These are phyloP conservation scores for Biscogniauxia marginata DNA, from an alignment of 2,329 filamentous ascomycete species.

Conservation along the genomic window DNA sequence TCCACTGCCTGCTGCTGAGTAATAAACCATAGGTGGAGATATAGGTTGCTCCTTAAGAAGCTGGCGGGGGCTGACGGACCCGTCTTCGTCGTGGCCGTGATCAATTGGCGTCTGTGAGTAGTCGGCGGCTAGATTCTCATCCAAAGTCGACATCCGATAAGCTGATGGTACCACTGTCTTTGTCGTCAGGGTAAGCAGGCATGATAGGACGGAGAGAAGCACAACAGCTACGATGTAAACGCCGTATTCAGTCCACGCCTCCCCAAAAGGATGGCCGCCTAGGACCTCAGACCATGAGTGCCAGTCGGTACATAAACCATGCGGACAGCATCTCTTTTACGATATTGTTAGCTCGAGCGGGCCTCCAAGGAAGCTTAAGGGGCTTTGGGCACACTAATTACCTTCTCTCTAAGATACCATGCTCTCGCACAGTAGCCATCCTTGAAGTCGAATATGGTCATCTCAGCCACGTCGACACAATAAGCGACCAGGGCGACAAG, in stretches of 20 bases:
- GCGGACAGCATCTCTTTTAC: slow-evolving; percentile 53
- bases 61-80: slow-evolving; percentile 42
- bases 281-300: slow-evolving; percentile 53
- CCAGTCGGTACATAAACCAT: slow-evolving; percentile 56
- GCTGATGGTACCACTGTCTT: slow-evolving; percentile 91
- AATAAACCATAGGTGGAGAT: slow-evolving; percentile 80
- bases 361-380: background rate
- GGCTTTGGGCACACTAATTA: slow-evolving; percentile 28
- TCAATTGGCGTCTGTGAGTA: slow-evolving; percentile 40
- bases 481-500: slow-evolving; percentile 85
- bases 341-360: slow-evolving; percentile 14
- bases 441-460: slow-evolving; percentile 85
- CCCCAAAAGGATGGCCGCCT: slow-evolving; percentile 43
- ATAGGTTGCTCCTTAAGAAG: slow-evolving; percentile 23
- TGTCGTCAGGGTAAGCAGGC: slow-evolving; percentile 80
- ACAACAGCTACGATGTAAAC: slow-evolving; percentile 75
- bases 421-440: slow-evolving; percentile 73
- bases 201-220: slow-evolving; percentile 67
- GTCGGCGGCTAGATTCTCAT: slow-evolving; percentile 84
- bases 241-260: slow-evolving; percentile 69
- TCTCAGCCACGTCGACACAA: slow-evolving; percentile 82
- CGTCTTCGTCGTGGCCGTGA: slow-evolving; percentile 40
- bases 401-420: slow-evolving; percentile 75
- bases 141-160: slow-evolving; percentile 80
- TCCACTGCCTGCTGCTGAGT: slow-evolving; percentile 91